These are phyloP conservation scores for Rhinocladiella similis DNA, from an alignment of 2,329 filamentous ascomycete species.

Conservation along the genomic window DNA sequence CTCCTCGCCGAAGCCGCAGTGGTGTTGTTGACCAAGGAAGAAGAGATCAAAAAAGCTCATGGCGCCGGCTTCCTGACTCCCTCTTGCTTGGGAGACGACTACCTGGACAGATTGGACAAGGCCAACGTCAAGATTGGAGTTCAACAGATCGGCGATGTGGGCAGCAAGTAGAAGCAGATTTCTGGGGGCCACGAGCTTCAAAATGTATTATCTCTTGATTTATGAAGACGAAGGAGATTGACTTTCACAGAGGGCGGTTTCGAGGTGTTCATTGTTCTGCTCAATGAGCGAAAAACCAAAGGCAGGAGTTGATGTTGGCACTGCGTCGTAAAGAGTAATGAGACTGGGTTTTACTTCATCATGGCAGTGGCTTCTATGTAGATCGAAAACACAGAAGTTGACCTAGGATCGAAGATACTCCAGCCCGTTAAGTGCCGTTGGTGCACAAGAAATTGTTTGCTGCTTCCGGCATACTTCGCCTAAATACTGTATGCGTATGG, in stretches of 20 bases:
- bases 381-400: background rate
- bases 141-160: conserved; percentile 28
- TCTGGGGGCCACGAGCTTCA: background rate
- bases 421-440: too few species aligned
- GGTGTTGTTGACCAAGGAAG: conserved; percentile 41
- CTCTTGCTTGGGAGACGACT: conserved; percentile 48
- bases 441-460: too few species aligned
- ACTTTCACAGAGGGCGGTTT: background rate
- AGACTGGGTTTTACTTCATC: background rate
- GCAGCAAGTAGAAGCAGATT: conserved; percentile 24
- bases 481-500: too few species aligned
- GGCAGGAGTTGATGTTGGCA: background rate
- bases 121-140: conserved; percentile 43
- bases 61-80: conserved; percentile 51
- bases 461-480: too few species aligned
- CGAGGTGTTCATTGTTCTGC: background rate
- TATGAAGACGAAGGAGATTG: background rate
- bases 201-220: background rate
- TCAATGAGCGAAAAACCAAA: background rate
- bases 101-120: conserved; percentile 46
- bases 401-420: too few species aligned
- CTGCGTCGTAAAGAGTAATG: background rate
- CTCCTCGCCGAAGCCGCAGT: conserved; percentile 47
- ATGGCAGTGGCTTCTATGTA: background rate
- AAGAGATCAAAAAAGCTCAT: conserved; percentile 41